Conservation (phyloP, 495 filamentous ascomycete species). For the Apiosordaria backusii region DNA sequence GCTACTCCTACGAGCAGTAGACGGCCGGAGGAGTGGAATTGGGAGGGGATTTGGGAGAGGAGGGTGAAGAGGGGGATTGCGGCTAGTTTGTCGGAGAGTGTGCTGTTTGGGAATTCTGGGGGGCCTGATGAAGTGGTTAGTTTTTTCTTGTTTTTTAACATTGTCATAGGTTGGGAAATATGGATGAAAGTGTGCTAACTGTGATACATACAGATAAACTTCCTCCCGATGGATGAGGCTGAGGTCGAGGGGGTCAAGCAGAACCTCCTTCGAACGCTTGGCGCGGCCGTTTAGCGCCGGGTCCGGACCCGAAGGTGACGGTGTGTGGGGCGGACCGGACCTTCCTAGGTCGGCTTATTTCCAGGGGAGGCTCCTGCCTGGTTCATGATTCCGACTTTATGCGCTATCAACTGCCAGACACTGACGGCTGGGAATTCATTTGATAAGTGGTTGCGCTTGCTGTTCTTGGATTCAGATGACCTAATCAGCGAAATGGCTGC, state of each 20-base stretch:
- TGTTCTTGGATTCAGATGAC: background rate
- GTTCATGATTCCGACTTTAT: background rate
- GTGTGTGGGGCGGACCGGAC: background rate
- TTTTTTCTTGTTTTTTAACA: too few species aligned
- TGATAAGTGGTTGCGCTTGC: background rate
- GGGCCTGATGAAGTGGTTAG: constrained; percentile 67
- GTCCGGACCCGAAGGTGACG: background rate
- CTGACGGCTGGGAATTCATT: background rate
- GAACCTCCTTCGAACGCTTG: constrained; percentile 54
- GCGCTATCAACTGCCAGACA: background rate
- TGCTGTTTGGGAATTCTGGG: constrained; percentile 63
- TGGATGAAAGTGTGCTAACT: constrained; percentile 24
- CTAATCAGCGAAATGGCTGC: background rate
- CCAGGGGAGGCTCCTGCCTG: background rate
- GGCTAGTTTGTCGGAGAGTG: constrained; percentile 70
- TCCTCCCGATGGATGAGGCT: constrained; percentile 61
- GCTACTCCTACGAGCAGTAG: constrained; percentile 36
- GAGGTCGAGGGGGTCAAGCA: constrained; percentile 57
- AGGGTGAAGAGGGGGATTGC: constrained; percentile 73
- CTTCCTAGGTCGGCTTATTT: background rate
- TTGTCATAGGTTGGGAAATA: too few species aligned
- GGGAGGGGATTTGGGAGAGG: constrained; percentile 92
- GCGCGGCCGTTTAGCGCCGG: constrained; percentile 24
- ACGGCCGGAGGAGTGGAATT: constrained; percentile 83
- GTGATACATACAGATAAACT: constrained; percentile 56